Evolutionary conservation across 305 asterid genomes (phyloP).

Genomic region (Solanum hybrid): DNA sequence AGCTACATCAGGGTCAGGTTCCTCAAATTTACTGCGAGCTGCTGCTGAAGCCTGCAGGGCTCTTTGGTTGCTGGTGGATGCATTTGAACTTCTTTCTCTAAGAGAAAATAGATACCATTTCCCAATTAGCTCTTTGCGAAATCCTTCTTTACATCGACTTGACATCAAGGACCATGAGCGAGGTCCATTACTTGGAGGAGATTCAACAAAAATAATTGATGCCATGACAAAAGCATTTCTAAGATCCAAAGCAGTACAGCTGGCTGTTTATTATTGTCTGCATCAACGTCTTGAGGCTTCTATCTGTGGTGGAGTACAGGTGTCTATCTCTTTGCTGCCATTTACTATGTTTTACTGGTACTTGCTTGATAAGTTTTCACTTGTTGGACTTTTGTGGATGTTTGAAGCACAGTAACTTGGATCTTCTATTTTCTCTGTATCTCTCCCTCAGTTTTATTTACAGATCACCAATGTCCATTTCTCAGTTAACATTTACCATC

Average conservation of each 20-base stretch:
- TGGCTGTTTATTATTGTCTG: conserved; percentile 80
- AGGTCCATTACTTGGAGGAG: conserved; percentile 29
- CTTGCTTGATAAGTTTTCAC: neutral
- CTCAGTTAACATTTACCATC: neutral
- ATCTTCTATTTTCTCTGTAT: neutral
- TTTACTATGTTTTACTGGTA: neutral
- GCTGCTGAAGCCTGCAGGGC: conserved; percentile 93
- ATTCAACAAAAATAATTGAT: conserved; percentile 48
- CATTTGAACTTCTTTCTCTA: conserved; percentile 53
- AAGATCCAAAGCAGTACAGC: conserved; percentile 83
- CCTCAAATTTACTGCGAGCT: conserved; percentile 79
- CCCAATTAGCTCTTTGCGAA: conserved; percentile 57
- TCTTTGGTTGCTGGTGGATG: conserved; percentile 73
- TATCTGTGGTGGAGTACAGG: conserved; percentile 71
- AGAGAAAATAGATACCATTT: conserved; percentile 36
- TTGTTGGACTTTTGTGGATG: neutral
- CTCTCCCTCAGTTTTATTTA: neutral
- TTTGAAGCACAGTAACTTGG: neutral
- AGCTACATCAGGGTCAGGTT: conserved; percentile 88
- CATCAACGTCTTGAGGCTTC: conserved; percentile 79
- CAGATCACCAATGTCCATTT: neutral
- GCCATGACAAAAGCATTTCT: conserved; percentile 68
- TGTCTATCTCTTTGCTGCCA: conserved; percentile 15
- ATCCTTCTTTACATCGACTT: conserved; percentile 40
- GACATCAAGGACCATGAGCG: conserved; percentile 47